These are phyloP conservation scores for Pythium folliculosum DNA, from an alignment of 352 stramenopile species.

Conservation along the genomic window DNA sequence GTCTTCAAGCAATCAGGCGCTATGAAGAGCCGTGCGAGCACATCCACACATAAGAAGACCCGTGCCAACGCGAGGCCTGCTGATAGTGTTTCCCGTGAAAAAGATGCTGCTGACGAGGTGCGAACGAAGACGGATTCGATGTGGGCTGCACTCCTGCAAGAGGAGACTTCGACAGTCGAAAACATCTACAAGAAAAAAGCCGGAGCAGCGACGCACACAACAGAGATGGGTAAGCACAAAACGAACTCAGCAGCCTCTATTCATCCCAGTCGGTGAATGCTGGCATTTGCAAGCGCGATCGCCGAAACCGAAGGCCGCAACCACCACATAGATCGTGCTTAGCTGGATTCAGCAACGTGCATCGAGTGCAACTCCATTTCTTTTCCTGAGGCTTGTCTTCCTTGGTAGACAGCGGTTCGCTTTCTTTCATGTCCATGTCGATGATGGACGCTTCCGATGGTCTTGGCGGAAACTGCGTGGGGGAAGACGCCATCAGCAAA, in stretches of 20 bases:
- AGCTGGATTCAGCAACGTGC: slow-evolving; percentile 72
- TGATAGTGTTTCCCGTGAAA: neutral
- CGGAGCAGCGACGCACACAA: slow-evolving; percentile 1
- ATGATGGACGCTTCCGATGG: slow-evolving; percentile 18
- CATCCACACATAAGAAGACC: neutral
- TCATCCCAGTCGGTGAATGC: slow-evolving; percentile 52
- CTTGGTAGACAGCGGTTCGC: slow-evolving; percentile 28
- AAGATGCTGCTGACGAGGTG: slow-evolving; percentile 10
- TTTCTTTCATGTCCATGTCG: slow-evolving; percentile 54
- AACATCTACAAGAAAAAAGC: slow-evolving; percentile 25
- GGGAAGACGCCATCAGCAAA: neutral
- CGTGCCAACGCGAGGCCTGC: neutral
- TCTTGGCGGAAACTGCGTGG: neutral
- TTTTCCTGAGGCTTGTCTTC: slow-evolving; percentile 11
- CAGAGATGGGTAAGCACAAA: slow-evolving; percentile 8
- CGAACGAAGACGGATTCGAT: slow-evolving; percentile 32
- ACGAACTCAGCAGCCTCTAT: slow-evolving; percentile 24
- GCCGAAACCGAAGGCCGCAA: slow-evolving; percentile 70
- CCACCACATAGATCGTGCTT: slow-evolving; percentile 59
- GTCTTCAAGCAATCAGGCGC: slow-evolving; percentile 13
- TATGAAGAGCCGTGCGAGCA: neutral
- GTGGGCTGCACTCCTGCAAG: slow-evolving; percentile 30
- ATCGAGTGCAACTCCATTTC: slow-evolving; percentile 72
- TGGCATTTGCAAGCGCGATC: slow-evolving; percentile 46
- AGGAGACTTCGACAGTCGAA: slow-evolving; percentile 28